Evolutionary conservation across 352 stramenopile species (phyloP), one percentile per base, ranked within the genome.

Genomic region (Phytophthora pini): DNA sequence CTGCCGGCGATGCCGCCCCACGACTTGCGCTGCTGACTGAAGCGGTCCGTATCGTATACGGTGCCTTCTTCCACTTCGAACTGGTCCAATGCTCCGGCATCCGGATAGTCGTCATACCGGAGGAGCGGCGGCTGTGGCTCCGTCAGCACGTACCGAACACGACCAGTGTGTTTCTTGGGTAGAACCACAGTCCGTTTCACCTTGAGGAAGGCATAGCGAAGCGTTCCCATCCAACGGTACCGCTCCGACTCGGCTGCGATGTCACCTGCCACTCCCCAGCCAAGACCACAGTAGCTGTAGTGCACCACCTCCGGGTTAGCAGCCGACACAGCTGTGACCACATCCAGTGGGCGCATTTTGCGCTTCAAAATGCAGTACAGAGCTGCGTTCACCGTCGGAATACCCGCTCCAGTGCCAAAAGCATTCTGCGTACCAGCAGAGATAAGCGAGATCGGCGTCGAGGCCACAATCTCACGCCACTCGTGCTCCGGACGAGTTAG

Each of bases 331-430:
- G 80, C 76, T n/a, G 85, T 92, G 68, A 91, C 81, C 31, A 93
- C 85, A 48, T 93, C 85, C 17, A 93, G 67, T 26, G 85, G 85
- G 0, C 85, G 82, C 65, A 93, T 89, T 68, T 93, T 93, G 54
- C 82, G 82, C 73, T 93, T 93, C 50, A 93, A 70, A 41, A 93
- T 93, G 76, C 85, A 93, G 62, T 87, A 93, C 15, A 93, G 68
- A 5, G 85, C 80, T 15, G 85, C 74, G 45, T 84, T 77, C 36
- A 85, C 62, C 4, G 85, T 92, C 1, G 85, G 82, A 34, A 90
- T 93, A 8, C 85, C 85, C 4, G 88, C 85, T 22, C 85, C 85
- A 1, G 66, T 77, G 12, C 85, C 85, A 61, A 93, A 93, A n/a
- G 85, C 85, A 52, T 93, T 93, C 65, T 93, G 85, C 12, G 85